These are phyloP conservation scores for Microsporum ferrugineum DNA, from an alignment of 2,329 filamentous ascomycete genomes.

Conservation along the genomic window DNA sequence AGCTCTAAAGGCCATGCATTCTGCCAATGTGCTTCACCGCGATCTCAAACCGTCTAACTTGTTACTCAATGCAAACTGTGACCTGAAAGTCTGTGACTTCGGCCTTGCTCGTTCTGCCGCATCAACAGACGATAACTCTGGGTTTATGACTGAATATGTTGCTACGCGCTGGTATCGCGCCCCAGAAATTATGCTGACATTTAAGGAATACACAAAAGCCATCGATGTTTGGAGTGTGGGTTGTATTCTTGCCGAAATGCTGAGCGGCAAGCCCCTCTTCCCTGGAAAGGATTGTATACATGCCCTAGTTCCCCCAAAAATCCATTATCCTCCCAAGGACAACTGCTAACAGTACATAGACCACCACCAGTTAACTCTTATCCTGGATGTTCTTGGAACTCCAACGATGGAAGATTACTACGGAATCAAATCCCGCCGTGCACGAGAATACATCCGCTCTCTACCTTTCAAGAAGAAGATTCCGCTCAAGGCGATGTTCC, in stretches of 20 bases:
- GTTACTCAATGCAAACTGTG: conserved; percentile 94
- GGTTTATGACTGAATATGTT: conserved; percentile 99
- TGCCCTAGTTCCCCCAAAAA: conserved; percentile 8
- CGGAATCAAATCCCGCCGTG: conserved; percentile 95
- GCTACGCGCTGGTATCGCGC: conserved; percentile 98
- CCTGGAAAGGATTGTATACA: conserved; percentile 92
- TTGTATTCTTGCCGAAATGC: conserved; percentile 96
- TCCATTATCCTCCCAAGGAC: background rate
- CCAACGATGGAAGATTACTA: conserved; percentile 99
- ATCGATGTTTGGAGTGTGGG: conserved; percentile 99
- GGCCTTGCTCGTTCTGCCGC: conserved; percentile 90
- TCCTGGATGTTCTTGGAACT: conserved; percentile 91
- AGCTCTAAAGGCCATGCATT: conserved; percentile 98
- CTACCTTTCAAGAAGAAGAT: conserved; percentile 99
- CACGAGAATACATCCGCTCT: conserved; percentile 94
- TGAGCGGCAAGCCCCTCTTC: conserved; percentile 95
- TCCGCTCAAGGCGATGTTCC: conserved; percentile 91
- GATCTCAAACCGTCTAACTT: conserved; percentile 97
- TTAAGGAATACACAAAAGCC: conserved; percentile 99
- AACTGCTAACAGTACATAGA: conserved; percentile 42
- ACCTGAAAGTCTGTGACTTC: conserved; percentile 98
- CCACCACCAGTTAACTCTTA: conserved; percentile 94
- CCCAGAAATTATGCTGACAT: conserved; percentile 99
- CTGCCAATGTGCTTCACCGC: conserved; percentile 91
- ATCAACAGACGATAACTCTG: conserved; percentile 98